Evolutionary conservation across 2,329 filamentous ascomycete species (phyloP).

Genomic region (Fonsecaea nubica): DNA sequence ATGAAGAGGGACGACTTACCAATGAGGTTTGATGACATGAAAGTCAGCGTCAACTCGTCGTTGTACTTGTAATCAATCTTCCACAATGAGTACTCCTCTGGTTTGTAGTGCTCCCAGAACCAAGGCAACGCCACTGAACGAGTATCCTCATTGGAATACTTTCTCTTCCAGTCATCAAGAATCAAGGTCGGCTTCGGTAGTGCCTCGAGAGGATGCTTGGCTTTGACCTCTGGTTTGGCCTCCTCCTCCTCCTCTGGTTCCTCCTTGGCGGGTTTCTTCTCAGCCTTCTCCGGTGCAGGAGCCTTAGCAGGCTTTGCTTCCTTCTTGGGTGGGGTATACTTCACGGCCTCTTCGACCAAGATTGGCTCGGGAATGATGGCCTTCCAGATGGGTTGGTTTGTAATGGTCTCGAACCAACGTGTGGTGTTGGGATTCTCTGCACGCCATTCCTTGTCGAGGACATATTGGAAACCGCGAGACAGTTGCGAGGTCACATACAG

Average conservation of each 20-base stretch:
- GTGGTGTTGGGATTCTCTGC: conserved; percentile 80
- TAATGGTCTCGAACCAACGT: conserved; percentile 93
- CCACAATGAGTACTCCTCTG: conserved; percentile 96
- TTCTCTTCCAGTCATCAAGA: conserved; percentile 97
- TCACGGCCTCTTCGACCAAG: conserved; percentile 80
- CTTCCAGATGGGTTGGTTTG: conserved; percentile 90
- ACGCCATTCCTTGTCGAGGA: conserved; percentile 93
- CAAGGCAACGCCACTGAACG: conserved; percentile 82
- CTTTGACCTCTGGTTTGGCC: conserved; percentile 69
- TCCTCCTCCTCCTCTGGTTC: conserved; percentile 63
- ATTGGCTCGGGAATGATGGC: conserved; percentile 76
- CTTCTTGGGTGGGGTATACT: conserved; percentile 77
- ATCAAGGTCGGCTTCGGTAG: conserved; percentile 80
- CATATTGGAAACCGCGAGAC: conserved; percentile 86
- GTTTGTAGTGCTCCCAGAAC: conserved; percentile 97
- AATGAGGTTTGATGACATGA: conserved; percentile 99
- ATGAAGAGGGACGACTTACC: conserved; percentile 54
- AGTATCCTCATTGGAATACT: conserved; percentile 96
- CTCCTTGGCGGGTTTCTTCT: conserved; percentile 58
- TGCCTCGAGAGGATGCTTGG: conserved; percentile 93
- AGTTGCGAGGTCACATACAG: conserved; percentile 81
- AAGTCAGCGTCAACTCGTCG: conserved; percentile 92
- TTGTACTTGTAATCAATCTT: conserved; percentile 98
- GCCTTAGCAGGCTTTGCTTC: conserved; percentile 72
- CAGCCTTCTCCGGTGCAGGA: conserved; percentile 59